Conservation (phyloP, 2,329 filamentous ascomycete genomes). For the Cadophora malorum region DNA sequence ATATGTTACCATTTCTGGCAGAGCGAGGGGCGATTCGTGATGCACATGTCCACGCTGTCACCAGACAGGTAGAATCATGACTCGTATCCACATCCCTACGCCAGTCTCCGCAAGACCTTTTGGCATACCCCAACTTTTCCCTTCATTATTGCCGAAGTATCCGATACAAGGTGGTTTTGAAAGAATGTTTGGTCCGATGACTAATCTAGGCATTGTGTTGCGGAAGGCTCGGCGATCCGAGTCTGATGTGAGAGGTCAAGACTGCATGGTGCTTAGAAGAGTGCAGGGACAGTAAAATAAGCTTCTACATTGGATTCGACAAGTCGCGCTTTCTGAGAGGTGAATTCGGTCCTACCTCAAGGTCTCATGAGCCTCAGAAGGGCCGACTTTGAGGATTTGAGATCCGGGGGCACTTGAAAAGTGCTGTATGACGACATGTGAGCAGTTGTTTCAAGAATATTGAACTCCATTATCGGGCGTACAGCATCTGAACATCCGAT, state of each 20-base stretch:
- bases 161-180: constrained; percentile 3
- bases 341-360: background rate
- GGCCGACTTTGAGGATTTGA: constrained; percentile 12
- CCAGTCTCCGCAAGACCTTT: background rate
- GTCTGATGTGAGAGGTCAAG: constrained; percentile 3
- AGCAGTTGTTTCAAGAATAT: background rate
- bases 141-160: constrained; percentile 13
- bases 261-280: constrained; percentile 26
- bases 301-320: constrained; percentile 1
- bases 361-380: constrained; percentile 2
- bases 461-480: background rate
- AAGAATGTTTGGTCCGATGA: constrained; percentile 10
- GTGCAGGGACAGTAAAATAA: constrained; percentile 8
- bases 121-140: background rate
- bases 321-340: background rate
- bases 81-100: background rate
- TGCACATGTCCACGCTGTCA: background rate
- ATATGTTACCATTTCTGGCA: background rate
- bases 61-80: background rate
- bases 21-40: constrained; percentile 2
- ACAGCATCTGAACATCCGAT: constrained; percentile 4
- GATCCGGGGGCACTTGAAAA: background rate
- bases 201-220: too few species aligned
- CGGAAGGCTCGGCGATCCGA: background rate
- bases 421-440: background rate